These are phyloP conservation scores for Mycosphaerella arachidis DNA, from an alignment of 2,329 filamentous ascomycete genomes.

Conservation along the genomic window DNA sequence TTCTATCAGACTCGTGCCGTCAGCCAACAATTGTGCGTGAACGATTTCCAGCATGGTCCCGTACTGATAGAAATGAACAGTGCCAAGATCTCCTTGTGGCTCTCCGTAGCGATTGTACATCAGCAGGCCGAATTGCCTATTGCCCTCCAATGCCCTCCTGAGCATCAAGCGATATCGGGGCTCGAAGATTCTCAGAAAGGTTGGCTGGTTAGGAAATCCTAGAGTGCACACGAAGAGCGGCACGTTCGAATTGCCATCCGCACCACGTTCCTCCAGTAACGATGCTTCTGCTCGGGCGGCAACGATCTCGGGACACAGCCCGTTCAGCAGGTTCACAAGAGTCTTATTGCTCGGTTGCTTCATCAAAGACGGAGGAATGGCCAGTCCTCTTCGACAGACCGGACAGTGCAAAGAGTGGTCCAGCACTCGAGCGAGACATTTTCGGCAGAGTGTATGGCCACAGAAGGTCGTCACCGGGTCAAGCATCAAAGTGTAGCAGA, in stretches of 20 bases:
- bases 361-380: slow-evolving; percentile 47
- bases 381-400: slow-evolving; percentile 66
- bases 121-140: slow-evolving; percentile 80
- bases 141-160: slow-evolving; percentile 66
- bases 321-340: slow-evolving; percentile 59
- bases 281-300: slow-evolving; percentile 54
- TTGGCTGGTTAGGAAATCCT: slow-evolving; percentile 76
- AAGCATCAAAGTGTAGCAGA: slow-evolving; percentile 77
- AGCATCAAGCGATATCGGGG: slow-evolving; percentile 91
- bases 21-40: slow-evolving; percentile 66
- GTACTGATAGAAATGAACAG: slow-evolving; percentile 61
- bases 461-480: slow-evolving; percentile 81
- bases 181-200: slow-evolving; percentile 87
- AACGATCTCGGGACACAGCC: slow-evolving; percentile 66
- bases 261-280: slow-evolving; percentile 54
- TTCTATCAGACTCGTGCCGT: slow-evolving; percentile 78
- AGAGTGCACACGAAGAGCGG: slow-evolving; percentile 79
- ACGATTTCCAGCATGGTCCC: slow-evolving; percentile 76
- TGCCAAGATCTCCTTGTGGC: slow-evolving; percentile 51
- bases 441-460: slow-evolving; percentile 83
- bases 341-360: slow-evolving; percentile 57
- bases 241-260: slow-evolving; percentile 55
- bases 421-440: slow-evolving; percentile 70
- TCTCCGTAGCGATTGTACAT: slow-evolving; percentile 57
- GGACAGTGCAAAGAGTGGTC: slow-evolving; percentile 77